These are phyloP conservation scores for Uronychia binucleata DNA, from an alignment of 73 alveolate species.

Conservation along the genomic window DNA sequence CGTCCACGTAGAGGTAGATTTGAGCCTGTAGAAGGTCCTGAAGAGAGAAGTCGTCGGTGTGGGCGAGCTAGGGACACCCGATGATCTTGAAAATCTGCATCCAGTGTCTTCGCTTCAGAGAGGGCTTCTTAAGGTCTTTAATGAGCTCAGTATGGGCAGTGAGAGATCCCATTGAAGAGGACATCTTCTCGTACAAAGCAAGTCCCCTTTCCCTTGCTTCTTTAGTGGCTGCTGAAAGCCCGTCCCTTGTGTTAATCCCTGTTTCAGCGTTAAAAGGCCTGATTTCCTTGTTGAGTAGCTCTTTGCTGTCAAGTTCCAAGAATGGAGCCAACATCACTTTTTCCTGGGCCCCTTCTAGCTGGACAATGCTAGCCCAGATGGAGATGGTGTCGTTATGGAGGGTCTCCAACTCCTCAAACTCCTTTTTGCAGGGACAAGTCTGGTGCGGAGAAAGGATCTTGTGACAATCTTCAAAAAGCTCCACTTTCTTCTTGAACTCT, in stretches of 20 bases:
- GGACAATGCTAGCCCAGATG: not conserved
- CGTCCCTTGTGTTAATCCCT: not conserved
- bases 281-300: conserved; percentile 9
- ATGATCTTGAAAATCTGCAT: conserved; percentile 56
- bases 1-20: conserved; percentile 40
- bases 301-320: conserved; percentile 29
- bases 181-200: not conserved
- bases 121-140: conserved; percentile 31
- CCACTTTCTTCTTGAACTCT: conserved; percentile 16
- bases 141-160: not conserved
- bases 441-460: not conserved
- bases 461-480: conserved; percentile 5
- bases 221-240: not conserved
- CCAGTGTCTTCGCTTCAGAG: conserved; percentile 67
- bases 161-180: not conserved
- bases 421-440: not conserved
- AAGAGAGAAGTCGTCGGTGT: conserved; percentile 31
- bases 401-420: not conserved
- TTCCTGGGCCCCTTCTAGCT: not conserved
- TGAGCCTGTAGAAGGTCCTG: conserved; percentile 54
- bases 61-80: conserved; percentile 48
- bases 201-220: not conserved
- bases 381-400: not conserved
- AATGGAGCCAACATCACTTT: conserved; percentile 26
- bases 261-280: not conserved